A percentile compares a stretch with the other conserved stretches of the same genome.
These are phyloP conservation scores for Rhodomyrtus psidioides DNA, from an alignment of 441 rosid species.

Conservation along the genomic window DNA sequence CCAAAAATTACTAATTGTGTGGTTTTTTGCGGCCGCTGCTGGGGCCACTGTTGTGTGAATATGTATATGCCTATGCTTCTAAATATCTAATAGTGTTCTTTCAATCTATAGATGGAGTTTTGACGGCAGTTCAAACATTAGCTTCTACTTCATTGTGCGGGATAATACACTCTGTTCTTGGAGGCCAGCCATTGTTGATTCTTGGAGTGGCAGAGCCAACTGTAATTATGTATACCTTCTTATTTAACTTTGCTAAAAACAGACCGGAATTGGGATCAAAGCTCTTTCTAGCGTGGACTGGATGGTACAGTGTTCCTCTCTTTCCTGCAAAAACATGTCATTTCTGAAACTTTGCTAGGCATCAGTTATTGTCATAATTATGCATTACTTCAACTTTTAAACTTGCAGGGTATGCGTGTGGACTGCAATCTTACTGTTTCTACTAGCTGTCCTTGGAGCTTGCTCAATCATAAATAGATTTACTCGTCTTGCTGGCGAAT, in stretches of 20 bases:
- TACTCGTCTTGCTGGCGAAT: conserved; percentile 65
- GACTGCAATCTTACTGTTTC: conserved; percentile 63
- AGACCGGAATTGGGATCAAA: conserved; percentile 47
- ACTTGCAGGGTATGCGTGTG: conserved; percentile 61
- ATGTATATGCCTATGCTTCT: background rate
- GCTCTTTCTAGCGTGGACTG: conserved; percentile 68
- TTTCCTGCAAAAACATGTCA: background rate
- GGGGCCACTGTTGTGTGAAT: background rate
- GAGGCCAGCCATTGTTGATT: conserved; percentile 66
- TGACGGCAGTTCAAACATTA: conserved; percentile 59
- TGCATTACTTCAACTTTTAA: background rate
- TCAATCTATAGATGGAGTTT: conserved; percentile 41
- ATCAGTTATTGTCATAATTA: background rate
- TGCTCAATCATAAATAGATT: conserved; percentile 62
- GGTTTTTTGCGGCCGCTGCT: background rate
- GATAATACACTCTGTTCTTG: conserved; percentile 49
- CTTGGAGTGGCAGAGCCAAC: conserved; percentile 81
- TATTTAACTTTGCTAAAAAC: conserved; percentile 60
- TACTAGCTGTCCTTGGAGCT: conserved; percentile 57
- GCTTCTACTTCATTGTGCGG: conserved; percentile 71
- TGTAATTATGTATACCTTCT: conserved; percentile 69
- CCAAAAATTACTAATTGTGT: background rate
- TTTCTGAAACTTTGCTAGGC: background rate
- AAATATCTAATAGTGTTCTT: background rate
- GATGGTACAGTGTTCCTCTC: conserved; percentile 32